Conservation (phyloP, 1,284 basidiomycete species). For the Apiotrichum sp. region DNA sequence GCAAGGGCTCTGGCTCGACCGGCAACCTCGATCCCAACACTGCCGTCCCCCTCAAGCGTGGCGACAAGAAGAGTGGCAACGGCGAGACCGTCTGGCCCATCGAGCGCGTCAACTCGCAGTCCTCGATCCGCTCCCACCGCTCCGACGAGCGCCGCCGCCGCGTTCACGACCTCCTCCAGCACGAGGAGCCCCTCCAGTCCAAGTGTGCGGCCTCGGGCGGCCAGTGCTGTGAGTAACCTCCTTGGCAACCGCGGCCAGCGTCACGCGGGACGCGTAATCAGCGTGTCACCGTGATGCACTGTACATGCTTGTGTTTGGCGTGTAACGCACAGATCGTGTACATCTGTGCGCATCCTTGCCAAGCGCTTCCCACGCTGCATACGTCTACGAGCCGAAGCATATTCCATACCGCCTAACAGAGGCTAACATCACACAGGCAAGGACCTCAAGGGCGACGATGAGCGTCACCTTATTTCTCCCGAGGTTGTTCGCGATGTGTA, state of each 20-base stretch:
- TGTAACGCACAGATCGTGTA: too few relatives aligned
- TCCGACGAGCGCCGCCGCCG: conserved; percentile 9
- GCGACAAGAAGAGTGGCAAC: background rate
- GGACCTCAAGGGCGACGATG: conserved; percentile 48
- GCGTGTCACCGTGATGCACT: too few relatives aligned
- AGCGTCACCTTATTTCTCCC: conserved; percentile 46
- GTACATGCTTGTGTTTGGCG: background rate
- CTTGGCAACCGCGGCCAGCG: background rate
- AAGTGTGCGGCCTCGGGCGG: conserved; percentile 40
- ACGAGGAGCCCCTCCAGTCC: conserved; percentile 33
- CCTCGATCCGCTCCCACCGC: conserved; percentile 10
- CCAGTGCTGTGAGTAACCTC: conserved; percentile 31
- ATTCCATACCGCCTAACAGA: background rate
- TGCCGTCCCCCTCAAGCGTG: conserved; percentile 19
- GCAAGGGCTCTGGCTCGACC: conserved; percentile 6
- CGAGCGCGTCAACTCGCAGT: conserved; percentile 12
- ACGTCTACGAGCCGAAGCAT: too few relatives aligned
- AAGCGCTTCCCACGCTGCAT: too few relatives aligned
- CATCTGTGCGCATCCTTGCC: too few relatives aligned
- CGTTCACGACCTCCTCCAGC: conserved; percentile 28
- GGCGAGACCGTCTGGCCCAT: conserved; percentile 16
- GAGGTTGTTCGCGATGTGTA: conserved; percentile 48
- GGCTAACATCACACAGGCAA: conserved; percentile 28
- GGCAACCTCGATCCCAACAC: conserved; percentile 3
- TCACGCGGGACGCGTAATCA: background rate